A percentile compares a stretch with the other conserved stretches of the same genome.
Conservation (phyloP, 148 eudicot species). For the Fagopyrum tataricum region DNA sequence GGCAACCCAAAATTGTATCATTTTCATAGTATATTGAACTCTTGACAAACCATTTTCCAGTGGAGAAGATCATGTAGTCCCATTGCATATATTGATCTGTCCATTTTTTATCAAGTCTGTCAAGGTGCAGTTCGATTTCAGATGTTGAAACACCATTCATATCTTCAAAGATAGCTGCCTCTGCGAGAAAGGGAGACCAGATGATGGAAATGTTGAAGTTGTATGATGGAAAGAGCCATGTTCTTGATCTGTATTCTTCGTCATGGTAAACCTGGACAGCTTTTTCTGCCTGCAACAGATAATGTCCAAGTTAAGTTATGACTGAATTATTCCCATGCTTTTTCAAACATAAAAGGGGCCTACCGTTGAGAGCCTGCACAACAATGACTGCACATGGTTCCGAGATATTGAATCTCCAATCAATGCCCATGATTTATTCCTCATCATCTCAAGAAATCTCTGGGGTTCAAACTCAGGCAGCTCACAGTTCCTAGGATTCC, state of each 20-base stretch:
- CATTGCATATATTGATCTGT: slow-evolving; percentile 23
- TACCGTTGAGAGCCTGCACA: slow-evolving; percentile 59
- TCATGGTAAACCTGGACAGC: slow-evolving; percentile 55
- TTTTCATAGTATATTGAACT: slow-evolving; percentile 44
- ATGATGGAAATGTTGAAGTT: slow-evolving; percentile 46
- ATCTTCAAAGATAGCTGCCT: slow-evolving; percentile 56
- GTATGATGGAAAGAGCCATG: slow-evolving; percentile 60
- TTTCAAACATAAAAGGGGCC: background rate
- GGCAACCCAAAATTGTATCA: slow-evolving; percentile 39
- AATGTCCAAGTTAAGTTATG: background rate
- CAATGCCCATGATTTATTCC: slow-evolving; percentile 62
- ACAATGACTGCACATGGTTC: slow-evolving; percentile 55
- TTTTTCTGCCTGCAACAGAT: slow-evolving; percentile 48
- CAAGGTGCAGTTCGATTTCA: slow-evolving; percentile 50
- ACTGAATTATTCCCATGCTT: background rate
- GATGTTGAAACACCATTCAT: slow-evolving; percentile 44
- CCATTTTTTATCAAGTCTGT: slow-evolving; percentile 49
- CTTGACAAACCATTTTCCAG: slow-evolving; percentile 63
- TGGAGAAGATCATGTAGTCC: slow-evolving; percentile 53
- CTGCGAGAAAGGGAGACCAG: slow-evolving; percentile 70
- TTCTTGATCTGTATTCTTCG: slow-evolving; percentile 34
- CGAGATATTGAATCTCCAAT: slow-evolving; percentile 65
- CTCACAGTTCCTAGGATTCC: slow-evolving; percentile 68
- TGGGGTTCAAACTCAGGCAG: slow-evolving; percentile 49
- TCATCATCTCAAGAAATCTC: slow-evolving; percentile 64